Base-by-base conservation (phyloP, 2,329 filamentous ascomycete genomes). In the Didymella keratinophila region DNA sequence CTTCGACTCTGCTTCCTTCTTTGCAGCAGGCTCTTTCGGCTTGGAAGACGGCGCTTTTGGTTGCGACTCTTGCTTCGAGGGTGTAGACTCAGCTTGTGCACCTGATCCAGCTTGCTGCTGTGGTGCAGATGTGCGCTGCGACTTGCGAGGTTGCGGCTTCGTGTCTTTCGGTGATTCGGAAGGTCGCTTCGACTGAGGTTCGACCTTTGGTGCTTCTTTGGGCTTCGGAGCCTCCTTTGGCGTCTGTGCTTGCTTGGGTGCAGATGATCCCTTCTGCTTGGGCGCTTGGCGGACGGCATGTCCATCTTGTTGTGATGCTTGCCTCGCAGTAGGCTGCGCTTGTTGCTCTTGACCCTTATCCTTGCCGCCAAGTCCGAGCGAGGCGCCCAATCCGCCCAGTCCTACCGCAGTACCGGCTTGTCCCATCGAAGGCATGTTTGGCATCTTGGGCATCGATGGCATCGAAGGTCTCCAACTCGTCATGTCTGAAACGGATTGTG, bases 401-500 rank as follows among this genome's bases (percentile, higher is more conserved):
- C 71, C 71, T 4, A 69, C 20, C 9, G 64, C 64, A 54, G 60
- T 59, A 8, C 61, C 63, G 25, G 56, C 56, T 23, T 62, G 56
- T 4, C 52, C 59, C 56, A 54, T 51, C 14, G 56, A 58, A 20
- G 67, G 66, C 63, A 70, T 69, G 1, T 58, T 63, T 7, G 71
- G 71, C 66, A 75, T 74, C 2, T 60, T 58, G 9, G 69, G 69
- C 66, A 70, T 63, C 8, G 46, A 59, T 1, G 69, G 67, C 63
- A 71, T 65, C 2, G 67, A 70, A 23, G 71, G 72, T 41, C 66
- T 67, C 64, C 67, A 74, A 42, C 67, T 70, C 4, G 72, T 72
- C 71, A 76, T 73, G 18, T 76, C 72, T n/a, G 63, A 68, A 2
- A 64, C 65, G 4, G 68, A 64, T 56, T 76, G 69, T 12, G 71